Conservation (phyloP, 2,329 filamentous ascomycete genomes). For the Uncinocarpus reesii region DNA sequence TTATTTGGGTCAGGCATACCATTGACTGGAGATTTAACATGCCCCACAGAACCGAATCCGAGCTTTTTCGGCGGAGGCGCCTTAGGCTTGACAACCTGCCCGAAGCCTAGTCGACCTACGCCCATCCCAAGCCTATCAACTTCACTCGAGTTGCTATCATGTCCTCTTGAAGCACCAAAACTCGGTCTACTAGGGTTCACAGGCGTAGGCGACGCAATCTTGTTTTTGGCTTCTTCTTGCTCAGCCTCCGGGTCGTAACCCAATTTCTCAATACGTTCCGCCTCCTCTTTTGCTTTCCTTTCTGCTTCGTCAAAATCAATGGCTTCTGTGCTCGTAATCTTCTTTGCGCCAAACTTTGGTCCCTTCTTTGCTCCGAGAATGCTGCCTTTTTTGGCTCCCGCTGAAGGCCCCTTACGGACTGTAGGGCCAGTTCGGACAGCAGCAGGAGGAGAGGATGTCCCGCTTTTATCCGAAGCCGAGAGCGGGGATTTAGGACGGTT, state of each 20-base stretch:
- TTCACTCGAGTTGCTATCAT: conserved; percentile 57
- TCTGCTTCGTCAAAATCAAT: conserved; percentile 98
- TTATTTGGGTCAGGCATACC: conserved; percentile 41
- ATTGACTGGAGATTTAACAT: conserved; percentile 58
- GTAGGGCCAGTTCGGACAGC: conserved; percentile 65
- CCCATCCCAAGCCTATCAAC: conserved; percentile 87
- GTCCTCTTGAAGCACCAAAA: conserved; percentile 49
- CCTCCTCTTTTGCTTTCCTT: conserved; percentile 93
- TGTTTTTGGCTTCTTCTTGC: conserved; percentile 41
- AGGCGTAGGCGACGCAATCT: conserved; percentile 65
- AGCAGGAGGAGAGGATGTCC: conserved; percentile 43
- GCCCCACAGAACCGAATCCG: conserved; percentile 77
- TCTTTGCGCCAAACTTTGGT: conserved; percentile 83
- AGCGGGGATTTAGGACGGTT: conserved; percentile 79
- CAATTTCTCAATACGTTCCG: conserved; percentile 86
- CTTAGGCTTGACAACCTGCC: conserved; percentile 61
- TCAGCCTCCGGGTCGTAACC: conserved; percentile 93
- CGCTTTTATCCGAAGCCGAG: conserved; percentile 44
- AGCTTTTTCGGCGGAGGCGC: conserved; percentile 60
- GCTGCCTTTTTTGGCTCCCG: conserved; percentile 64
- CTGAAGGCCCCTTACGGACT: conserved; percentile 61
- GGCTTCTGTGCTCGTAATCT: conserved; percentile 59
- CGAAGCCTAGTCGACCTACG: conserved; percentile 73
- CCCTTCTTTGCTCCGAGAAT: conserved; percentile 78
- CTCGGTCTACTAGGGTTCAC: conserved; percentile 54